These are phyloP conservation scores for Eleusine coracana DNA, from an alignment of 176 grass and related monocot species.

Conservation along the genomic window DNA sequence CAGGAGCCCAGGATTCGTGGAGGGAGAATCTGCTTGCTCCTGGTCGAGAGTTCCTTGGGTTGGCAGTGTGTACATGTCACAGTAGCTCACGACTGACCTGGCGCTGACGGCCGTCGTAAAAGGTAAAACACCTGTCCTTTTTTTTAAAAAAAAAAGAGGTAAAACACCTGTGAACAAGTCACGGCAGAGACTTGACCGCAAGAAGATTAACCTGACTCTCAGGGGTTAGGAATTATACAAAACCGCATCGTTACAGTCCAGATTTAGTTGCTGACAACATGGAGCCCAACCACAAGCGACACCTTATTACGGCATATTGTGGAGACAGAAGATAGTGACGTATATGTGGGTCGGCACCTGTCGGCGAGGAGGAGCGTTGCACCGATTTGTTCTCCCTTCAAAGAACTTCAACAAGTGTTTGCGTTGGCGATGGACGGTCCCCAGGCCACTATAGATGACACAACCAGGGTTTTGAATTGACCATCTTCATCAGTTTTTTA, in stretches of 20 bases:
- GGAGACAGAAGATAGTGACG: not conserved
- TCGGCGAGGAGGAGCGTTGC: not conserved
- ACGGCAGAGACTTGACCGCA: too few species aligned
- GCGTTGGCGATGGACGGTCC: not conserved
- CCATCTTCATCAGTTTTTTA: not conserved
- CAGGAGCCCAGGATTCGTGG: not conserved
- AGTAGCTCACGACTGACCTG: not conserved
- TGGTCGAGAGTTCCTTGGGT: not conserved
- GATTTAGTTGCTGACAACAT: not conserved
- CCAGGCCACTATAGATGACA: not conserved
- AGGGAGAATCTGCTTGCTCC: not conserved
- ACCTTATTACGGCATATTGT: not conserved
- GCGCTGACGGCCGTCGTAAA: not conserved
- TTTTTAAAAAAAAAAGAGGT: too few species aligned
- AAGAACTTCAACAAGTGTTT: too few species aligned
- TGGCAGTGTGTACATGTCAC: not conserved
- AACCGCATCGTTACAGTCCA: too few species aligned
- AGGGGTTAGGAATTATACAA: not conserved
- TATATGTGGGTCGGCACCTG: not conserved
- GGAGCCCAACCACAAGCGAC: too few species aligned
- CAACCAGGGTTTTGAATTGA: not conserved
- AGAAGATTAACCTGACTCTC: too few species aligned
- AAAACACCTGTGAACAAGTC: not conserved
- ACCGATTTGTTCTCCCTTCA: not conserved
- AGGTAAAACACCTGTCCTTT: too few species aligned